These are phyloP conservation scores for Hibiscus tridactylites DNA, from an alignment of 345 rosid species.

Conservation along the genomic window DNA sequence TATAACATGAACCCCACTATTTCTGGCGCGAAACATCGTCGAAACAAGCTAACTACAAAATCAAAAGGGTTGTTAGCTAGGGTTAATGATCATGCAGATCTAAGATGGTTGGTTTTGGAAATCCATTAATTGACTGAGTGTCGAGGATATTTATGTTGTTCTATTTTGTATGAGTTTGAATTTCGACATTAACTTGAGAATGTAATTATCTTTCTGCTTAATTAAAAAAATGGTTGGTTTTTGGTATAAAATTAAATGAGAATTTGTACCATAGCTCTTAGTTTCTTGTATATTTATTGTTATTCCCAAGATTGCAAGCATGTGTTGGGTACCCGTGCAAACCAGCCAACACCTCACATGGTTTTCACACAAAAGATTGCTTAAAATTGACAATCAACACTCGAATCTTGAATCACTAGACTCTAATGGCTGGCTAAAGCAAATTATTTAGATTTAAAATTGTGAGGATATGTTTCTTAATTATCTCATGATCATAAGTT, in stretches of 20 bases:
- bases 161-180: no score
- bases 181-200: no score
- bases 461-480: neutral
- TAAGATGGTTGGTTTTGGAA: neutral
- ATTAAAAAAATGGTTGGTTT: neutral
- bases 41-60: neutral
- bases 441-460: neutral
- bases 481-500: neutral
- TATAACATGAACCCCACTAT: constrained; percentile 33
- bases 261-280: neutral
- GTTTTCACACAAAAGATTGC: neutral
- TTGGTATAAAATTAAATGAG: constrained; percentile 1
- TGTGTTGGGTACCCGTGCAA: constrained; percentile 28
- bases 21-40: constrained; percentile 11
- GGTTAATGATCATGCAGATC: constrained; percentile 26
- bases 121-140: no score
- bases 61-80: constrained; percentile 14
- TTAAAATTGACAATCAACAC: neutral
- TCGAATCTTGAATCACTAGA: neutral
- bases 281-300: no score
- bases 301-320: constrained; percentile 11
- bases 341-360: constrained; percentile 29
- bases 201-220: no score
- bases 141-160: no score
- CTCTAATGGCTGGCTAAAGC: neutral